Base-by-base conservation (phyloP, 176 grass and related monocot species). In the Aegilops tauschii region DNA sequence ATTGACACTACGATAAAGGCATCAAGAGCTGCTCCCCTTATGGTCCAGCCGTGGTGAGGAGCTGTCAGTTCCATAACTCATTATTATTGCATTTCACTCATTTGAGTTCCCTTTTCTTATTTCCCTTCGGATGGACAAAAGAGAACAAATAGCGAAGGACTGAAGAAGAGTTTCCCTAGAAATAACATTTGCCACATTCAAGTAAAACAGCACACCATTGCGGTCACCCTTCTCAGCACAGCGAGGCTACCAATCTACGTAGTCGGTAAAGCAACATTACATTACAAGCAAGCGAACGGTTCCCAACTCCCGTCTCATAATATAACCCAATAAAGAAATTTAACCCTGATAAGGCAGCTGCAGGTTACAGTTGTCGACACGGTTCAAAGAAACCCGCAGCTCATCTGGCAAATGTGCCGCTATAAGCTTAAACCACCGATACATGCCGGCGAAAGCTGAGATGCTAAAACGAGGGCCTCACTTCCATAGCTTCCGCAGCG, bases 401-500 rank as follows among this genome's bases (percentile, higher is more conserved):
- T 34, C 20, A 28, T 71, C 30, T 5, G 40, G 40, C 79, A 65
- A 65, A 23, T 11, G 0, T 6, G 71, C 79, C 3, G 34, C 30
- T 65, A 58, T 65, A 35, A 1, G 84, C 42, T 73, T 65, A 34
- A 79, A 37, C 23, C 5, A 50, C 18, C 2, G 4, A 34, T 49
- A n/a, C 82, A 80, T 5, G 76, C 9, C 31, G 54, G 30, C 14
- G 0, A 17, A 27, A 30, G 45, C 27, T 12, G 34, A 2, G 7
- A 23, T 16, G 37, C 11, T 3, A 9, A 47, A 12, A 37, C 8
- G n/a, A 27, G 66, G 61, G 30, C 61, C 61, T 83, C 88, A 95
- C 89, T 95, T 95, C 93, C 93, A 95, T 20, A 95, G 93, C 86
- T 95, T 95, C 61, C 89, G 76, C 32, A 93, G 89, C 17, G 93